Conservation (phyloP, 306 rosid species). For the Pterocarpus macrocarpus region DNA sequence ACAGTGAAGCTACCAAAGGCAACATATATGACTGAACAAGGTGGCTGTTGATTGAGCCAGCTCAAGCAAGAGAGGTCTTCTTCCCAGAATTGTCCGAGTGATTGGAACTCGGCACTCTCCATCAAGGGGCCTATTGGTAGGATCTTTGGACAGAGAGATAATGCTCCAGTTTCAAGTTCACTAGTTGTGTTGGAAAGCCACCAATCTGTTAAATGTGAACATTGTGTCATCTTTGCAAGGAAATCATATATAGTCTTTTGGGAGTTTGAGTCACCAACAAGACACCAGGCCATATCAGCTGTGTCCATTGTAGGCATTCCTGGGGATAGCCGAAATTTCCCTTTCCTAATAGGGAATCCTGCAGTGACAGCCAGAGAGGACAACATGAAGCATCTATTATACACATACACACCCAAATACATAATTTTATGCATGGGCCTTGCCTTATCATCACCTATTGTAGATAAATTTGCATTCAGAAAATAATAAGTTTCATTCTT, state of each 20-base stretch:
- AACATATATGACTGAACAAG: constrained; percentile 46
- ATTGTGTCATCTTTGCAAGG: not conserved
- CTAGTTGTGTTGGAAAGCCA: constrained; percentile 38
- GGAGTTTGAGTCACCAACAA: not conserved
- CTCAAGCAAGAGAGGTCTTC: constrained; percentile 48
- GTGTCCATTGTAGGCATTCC: constrained; percentile 35
- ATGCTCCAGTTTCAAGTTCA: constrained; percentile 41
- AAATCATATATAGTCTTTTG: constrained; percentile 27
- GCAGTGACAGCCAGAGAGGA: constrained; percentile 2
- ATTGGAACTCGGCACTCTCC: not conserved
- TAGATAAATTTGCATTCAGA: not conserved
- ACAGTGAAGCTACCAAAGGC: constrained; percentile 53
- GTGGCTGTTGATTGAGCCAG: constrained; percentile 50
- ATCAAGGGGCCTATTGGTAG: constrained; percentile 53
- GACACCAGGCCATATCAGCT: constrained; percentile 23
- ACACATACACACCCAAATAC: too few relatives aligned
- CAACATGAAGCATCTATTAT: too few relatives aligned
- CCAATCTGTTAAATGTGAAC: constrained; percentile 34
- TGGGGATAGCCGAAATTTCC: constrained; percentile 30
- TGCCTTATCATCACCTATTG: too few relatives aligned
- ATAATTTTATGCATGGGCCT: too few relatives aligned
- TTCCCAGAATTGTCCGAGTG: constrained; percentile 41
- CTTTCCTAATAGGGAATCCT: constrained; percentile 38
- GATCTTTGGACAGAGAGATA: constrained; percentile 41
- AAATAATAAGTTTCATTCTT: not conserved